phyloP scores from a whole-genome alignment of 2,329 filamentous ascomycete genomes.

The Rhynchosporium graminicola region DNA sequence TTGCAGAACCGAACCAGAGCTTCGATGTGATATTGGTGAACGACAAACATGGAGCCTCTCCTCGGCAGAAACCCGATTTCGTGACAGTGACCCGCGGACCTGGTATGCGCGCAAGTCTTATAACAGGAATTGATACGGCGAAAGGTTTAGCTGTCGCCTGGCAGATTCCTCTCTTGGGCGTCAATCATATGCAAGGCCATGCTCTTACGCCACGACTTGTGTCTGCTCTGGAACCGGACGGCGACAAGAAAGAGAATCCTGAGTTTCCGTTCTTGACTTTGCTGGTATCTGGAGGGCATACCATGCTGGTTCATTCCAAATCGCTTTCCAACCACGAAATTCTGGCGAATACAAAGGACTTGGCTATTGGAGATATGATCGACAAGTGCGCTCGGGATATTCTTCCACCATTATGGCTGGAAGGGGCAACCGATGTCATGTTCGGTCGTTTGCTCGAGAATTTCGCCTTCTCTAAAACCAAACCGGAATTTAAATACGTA shows the following conservation, averaged over 20 bases:
- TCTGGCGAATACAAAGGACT: conserved; percentile 72
- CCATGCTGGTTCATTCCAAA: conserved; percentile 76
- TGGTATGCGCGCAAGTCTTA: conserved; percentile 79
- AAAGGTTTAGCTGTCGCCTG: conserved; percentile 86
- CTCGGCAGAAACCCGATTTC: conserved; percentile 67
- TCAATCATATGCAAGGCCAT: conserved; percentile 98
- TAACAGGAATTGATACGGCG: conserved; percentile 76
- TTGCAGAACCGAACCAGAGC: conserved; percentile 25
- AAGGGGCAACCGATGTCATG: conserved; percentile 62
- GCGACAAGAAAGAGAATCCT: conserved; percentile 43
- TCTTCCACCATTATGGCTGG: conserved; percentile 62
- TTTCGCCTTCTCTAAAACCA: conserved; percentile 68
- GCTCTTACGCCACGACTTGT: conserved; percentile 83
- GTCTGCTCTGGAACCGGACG: conserved; percentile 52
- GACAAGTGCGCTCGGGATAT: conserved; percentile 84
- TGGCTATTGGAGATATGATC: conserved; percentile 85
- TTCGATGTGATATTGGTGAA: conserved; percentile 23
- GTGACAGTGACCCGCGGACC: conserved; percentile 89
- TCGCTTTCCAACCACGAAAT: conserved; percentile 69
- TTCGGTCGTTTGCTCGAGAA: conserved; percentile 79
- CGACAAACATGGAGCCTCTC: conserved; percentile 27
- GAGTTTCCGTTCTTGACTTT: conserved; percentile 84
- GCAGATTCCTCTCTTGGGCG: conserved; percentile 78
- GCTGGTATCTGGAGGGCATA: conserved; percentile 90
- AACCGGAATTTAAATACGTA: conserved; percentile 43